Evolutionary conservation across 2,329 filamentous ascomycete species (phyloP), one percentile per base, ranked within the genome.

Genomic region (Alternaria rosae): DNA sequence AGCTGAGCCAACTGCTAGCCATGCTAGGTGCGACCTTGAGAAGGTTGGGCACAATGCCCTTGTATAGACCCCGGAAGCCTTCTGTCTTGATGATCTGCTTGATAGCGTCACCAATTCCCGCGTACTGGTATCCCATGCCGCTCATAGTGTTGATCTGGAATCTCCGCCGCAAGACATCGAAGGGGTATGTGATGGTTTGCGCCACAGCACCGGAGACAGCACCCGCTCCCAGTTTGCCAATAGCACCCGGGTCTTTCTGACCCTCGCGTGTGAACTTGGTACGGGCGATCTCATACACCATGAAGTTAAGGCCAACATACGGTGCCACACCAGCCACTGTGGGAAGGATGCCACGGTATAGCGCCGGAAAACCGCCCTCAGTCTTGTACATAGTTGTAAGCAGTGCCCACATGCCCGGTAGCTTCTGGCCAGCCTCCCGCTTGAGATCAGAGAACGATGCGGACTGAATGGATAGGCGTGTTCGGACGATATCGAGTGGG

Each of bases 121-220:
- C 93, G 83, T 99, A 99, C 78, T 94, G 89, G 81, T 97, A 98
- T 53, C 95, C 95, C 89, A 99, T 94, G 54, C 95, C 95, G 50
- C 92, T 93, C 95, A 99, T 99, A 56, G 95, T 97, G 81, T 99
- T 99, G 82, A 99, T 95, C 78, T 99, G 95, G 79, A 99, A 99
- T 53, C 95, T 88, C 62, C 95, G 89, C 30, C 95, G 92, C 57
- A 99, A 85, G 3, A 99, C 94, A 77, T 97, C 94, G 77, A 99
- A 97, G 64, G 95, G 95, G 81, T 99, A 99, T 75, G 95, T 99
- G 85, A 92, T 97, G 3, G 94, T 98, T 79, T 99, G 95, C 43
- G 95, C 95, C 54, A 99, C 92, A 26, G 93, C 95, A 41, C 95
- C 95, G n/a, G 94, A 97, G 54, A 98, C 88, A 13, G 95, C 95